Conservation (phyloP, 1,284 basidiomycete genomes). For the Heimioporus retisporus region DNA sequence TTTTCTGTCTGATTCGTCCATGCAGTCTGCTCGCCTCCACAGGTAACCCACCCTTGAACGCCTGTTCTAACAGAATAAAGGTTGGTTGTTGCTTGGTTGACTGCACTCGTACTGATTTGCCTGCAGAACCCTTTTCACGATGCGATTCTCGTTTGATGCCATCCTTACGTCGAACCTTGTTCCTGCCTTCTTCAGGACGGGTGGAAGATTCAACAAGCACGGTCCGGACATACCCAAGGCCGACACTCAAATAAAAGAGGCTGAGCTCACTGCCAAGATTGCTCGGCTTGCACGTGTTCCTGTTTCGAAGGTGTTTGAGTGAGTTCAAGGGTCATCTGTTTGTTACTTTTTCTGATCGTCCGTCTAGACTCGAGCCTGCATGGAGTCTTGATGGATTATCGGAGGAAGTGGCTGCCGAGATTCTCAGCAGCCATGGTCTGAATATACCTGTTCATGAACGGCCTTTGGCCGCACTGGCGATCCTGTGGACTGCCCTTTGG, state of each 20-base stretch:
- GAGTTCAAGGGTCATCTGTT: not conserved
- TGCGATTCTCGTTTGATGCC: slow-evolving; percentile 32
- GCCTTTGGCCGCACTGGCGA: slow-evolving; percentile 36
- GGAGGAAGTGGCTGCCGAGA: slow-evolving; percentile 33
- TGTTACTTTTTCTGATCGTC: slow-evolving; percentile 4
- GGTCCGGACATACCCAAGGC: slow-evolving; percentile 40
- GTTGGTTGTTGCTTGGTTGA: slow-evolving; percentile 19
- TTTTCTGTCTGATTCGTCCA: slow-evolving; percentile 15
- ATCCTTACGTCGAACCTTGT: slow-evolving; percentile 34
- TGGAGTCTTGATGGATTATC: slow-evolving; percentile 36
- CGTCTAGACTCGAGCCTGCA: slow-evolving; percentile 37
- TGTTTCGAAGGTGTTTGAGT: slow-evolving; percentile 35
- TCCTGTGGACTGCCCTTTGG: slow-evolving; percentile 43
- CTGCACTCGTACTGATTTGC: slow-evolving; percentile 16
- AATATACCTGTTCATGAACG: slow-evolving; percentile 42
- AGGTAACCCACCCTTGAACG: slow-evolving; percentile 46
- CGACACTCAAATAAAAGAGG: slow-evolving; percentile 27
- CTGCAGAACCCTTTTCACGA: slow-evolving; percentile 22
- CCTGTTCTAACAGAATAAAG: slow-evolving; percentile 20
- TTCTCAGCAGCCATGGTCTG: slow-evolving; percentile 32
- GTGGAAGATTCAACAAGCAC: slow-evolving; percentile 32
- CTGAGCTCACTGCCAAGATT: slow-evolving; percentile 32
- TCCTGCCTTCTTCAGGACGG: slow-evolving; percentile 33
- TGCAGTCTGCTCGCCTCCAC: slow-evolving; percentile 38
- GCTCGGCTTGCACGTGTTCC: slow-evolving; percentile 39